Evolutionary conservation across 2,329 filamentous ascomycete genomes (phyloP), one percentile per base, ranked within the genome.

Genomic region (Emmonsia crescens): DNA sequence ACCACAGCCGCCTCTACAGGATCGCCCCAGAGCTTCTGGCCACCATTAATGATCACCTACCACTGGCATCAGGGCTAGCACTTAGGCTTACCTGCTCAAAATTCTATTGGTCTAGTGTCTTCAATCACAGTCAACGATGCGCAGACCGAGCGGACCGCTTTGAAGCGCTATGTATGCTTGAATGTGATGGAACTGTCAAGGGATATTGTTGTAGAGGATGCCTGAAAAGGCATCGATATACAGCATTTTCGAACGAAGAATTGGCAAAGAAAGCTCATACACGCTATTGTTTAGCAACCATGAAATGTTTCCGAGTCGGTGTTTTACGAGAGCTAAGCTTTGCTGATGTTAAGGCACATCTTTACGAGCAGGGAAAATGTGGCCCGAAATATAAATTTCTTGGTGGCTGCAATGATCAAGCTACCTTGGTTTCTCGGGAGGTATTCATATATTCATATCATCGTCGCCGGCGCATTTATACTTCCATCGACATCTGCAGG

Each of bases 161-260:
- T 58, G 42, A 58, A 48, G 56, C 14, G 38, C n/a, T 58, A 33
- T 58, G 36, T 29, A 33, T n/a, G 27, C 42, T 48, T 8, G 42
- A 58, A 44, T n/a, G 9, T 58, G 56, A 58, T 46, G 56, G 38
- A 58, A 2, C 24, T 46, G 38, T 46, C 42, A 46, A 29, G 24
- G 56, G 56, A 31, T 58, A 57, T 57, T 44, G 36, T 46, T 57
- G 55, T 46, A 57, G n/a, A 29, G 55, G 55, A 57, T 57, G 55
- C 9, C 55, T 57, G 55, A 57, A 29, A 57, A 57, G 36, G 29
- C 55, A 57, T 57, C 55, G 24, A 33, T 57, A 57, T 46, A 57
- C 38, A 29, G 38, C 55, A 42, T 57, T 57, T 57, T 57, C 38
- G 38, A 57, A 57, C 42, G 55, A 57, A 57, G 55, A 57, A 57